Percentiles rank a stretch among this genome's conserved stretches.
phyloP scores from a whole-genome alignment of 352 stramenopile species.

The Ophiocytium majus region DNA sequence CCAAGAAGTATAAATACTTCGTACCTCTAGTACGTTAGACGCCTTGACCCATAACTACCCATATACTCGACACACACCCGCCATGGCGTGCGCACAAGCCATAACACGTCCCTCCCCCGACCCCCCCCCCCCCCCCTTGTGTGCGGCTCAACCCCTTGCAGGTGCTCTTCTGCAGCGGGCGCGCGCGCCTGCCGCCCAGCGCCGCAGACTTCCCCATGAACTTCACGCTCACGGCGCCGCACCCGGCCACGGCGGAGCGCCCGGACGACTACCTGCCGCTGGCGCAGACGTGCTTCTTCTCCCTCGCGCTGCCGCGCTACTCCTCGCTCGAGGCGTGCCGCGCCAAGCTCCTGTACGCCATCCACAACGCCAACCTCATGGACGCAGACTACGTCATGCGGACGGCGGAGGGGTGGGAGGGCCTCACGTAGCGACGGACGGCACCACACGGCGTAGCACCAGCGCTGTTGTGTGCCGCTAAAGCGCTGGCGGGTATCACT shows the following conservation, averaged over 20 bases:
- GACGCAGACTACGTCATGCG: constrained; percentile 63
- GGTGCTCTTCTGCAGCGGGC: constrained; percentile 96
- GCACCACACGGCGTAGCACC: too few species aligned
- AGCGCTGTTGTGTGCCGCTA: too few species aligned
- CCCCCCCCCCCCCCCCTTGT: too few species aligned
- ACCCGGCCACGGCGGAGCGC: constrained; percentile 51
- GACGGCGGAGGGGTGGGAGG: constrained; percentile 52
- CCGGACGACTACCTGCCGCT: constrained; percentile 85
- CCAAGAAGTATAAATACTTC: too few species aligned
- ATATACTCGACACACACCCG: too few species aligned
- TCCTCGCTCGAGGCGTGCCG: constrained; percentile 64
- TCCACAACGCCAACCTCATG: constrained; percentile 62
- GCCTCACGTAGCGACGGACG: constrained; percentile 21
- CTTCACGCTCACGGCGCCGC: constrained; percentile 67
- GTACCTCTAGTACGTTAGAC: too few species aligned
- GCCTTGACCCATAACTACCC: too few species aligned
- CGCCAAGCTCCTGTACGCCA: constrained; percentile 60
- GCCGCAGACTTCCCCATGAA: constrained; percentile 89
- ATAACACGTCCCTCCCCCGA: too few species aligned
- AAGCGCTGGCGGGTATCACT: too few species aligned
- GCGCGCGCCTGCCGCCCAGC: constrained; percentile 90
- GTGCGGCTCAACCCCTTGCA: too few species aligned
- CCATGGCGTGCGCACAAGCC: too few species aligned
- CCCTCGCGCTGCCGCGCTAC: constrained; percentile 89
- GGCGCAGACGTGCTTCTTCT: constrained; percentile 98